phyloP scores from a whole-genome alignment of 2,329 filamentous ascomycete species.

The Aschersonia sp. region DNA sequence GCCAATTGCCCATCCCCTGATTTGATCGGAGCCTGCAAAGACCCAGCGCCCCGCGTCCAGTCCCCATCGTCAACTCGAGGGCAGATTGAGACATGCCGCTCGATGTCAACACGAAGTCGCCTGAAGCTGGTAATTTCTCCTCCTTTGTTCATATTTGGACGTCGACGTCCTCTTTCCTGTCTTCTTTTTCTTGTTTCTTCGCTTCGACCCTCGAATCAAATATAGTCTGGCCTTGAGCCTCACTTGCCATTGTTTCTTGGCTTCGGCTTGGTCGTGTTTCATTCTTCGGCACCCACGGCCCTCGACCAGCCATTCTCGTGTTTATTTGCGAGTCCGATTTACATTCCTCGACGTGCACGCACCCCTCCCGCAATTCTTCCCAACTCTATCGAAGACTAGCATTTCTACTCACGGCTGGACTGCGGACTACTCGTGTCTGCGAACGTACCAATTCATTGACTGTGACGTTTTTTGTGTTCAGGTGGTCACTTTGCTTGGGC shows the following conservation, averaged over 20 bases:
- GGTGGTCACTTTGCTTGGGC: background rate
- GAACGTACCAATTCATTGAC: background rate
- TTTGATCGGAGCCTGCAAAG: background rate
- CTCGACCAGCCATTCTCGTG: background rate
- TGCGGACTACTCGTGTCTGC: background rate
- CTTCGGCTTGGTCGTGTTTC: background rate
- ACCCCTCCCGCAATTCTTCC: background rate
- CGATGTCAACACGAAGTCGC: background rate
- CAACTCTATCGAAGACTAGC: background rate
- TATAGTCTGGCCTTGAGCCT: no score
- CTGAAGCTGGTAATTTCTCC: background rate
- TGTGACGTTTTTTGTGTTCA: background rate
- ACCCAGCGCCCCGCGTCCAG: background rate
- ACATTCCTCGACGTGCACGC: background rate
- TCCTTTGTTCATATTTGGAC: background rate
- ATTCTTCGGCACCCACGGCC: background rate
- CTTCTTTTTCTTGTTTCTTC: background rate
- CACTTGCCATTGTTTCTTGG: no score
- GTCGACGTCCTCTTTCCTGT: background rate
- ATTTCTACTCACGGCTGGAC: conserved; percentile 5
- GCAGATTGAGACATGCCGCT: background rate
- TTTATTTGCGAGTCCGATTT: background rate
- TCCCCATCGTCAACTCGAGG: background rate
- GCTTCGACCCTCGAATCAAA: background rate
- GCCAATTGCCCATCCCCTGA: background rate